Evolutionary conservation across 345 rosid genomes (phyloP).

Genomic region (Toxicodendron radicans): DNA sequence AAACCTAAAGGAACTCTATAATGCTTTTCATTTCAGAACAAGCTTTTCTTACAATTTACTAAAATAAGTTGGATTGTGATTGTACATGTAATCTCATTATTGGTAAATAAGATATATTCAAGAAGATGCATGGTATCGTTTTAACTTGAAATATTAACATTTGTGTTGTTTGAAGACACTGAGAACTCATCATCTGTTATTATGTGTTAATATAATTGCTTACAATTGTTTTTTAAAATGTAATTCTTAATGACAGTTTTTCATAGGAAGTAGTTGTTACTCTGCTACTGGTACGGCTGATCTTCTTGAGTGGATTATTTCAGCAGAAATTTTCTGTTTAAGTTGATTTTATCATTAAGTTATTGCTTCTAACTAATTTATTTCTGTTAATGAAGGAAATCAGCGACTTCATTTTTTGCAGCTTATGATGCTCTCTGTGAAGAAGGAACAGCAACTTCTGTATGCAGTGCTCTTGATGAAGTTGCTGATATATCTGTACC

Average conservation of each 20-base stretch:
- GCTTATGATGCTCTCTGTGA: conserved; percentile 88
- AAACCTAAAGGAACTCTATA: background rate
- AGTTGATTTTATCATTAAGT: background rate
- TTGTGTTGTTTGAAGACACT: background rate
- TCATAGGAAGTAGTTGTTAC: background rate
- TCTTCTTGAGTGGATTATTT: background rate
- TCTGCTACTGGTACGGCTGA: background rate
- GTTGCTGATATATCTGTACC: conserved; percentile 90
- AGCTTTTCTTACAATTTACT: background rate
- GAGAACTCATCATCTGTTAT: background rate
- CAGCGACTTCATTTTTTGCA: conserved; percentile 77
- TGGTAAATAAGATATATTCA: background rate
- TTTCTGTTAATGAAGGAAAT: conserved; percentile 63
- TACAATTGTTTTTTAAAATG: background rate
- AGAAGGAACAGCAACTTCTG: conserved; percentile 91
- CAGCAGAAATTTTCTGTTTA: background rate
- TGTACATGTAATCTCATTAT: background rate
- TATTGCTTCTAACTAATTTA: conserved; percentile 18
- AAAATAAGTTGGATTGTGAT: background rate
- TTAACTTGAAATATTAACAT: background rate
- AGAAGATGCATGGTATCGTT: background rate
- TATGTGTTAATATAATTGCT: background rate
- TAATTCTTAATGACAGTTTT: background rate
- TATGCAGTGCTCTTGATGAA: conserved; percentile 90
- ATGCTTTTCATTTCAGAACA: background rate